Conservation (phyloP, 768 basidiomycete genomes). For the Thelephora aurantiotincta region DNA sequence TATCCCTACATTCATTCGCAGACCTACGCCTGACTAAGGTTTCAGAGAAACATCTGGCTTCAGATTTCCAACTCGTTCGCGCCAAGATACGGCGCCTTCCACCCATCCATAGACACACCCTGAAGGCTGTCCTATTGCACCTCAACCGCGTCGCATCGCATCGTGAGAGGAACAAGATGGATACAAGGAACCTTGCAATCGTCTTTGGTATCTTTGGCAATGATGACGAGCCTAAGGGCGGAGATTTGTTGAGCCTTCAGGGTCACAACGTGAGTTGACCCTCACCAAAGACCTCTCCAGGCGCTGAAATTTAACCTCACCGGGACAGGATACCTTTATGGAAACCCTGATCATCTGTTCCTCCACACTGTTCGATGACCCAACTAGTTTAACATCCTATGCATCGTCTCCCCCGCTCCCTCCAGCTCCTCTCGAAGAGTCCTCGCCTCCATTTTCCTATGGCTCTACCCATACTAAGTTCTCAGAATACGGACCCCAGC, state of each 20-base stretch:
- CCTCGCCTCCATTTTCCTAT: constrained; percentile 39
- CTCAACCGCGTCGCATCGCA: constrained; percentile 55
- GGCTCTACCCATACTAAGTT: constrained; percentile 64
- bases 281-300: background rate
- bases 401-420: constrained; percentile 53
- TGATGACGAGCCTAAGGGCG: constrained; percentile 73
- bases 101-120: constrained; percentile 70
- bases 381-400: background rate
- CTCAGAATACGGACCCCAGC: constrained; percentile 23
- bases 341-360: constrained; percentile 74
- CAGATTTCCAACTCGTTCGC: constrained; percentile 66
- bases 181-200: constrained; percentile 81
- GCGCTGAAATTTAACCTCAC: constrained; percentile 1
- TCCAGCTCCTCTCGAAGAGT: constrained; percentile 55
- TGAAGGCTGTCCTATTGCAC: constrained; percentile 74
- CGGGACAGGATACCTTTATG: constrained; percentile 52
- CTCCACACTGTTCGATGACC: constrained; percentile 46
- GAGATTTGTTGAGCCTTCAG: constrained; percentile 64
- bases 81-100: constrained; percentile 78
- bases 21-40: constrained; percentile 1
- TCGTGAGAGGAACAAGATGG: constrained; percentile 83
- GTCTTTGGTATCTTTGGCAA: constrained; percentile 80
- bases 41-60: constrained; percentile 56
- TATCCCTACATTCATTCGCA: background rate
- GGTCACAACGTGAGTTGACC: constrained; percentile 43